Evolutionary conservation across 768 basidiomycete genomes (phyloP), one percentile per base, ranked within the genome.

Genomic region (Russula sp.): DNA sequence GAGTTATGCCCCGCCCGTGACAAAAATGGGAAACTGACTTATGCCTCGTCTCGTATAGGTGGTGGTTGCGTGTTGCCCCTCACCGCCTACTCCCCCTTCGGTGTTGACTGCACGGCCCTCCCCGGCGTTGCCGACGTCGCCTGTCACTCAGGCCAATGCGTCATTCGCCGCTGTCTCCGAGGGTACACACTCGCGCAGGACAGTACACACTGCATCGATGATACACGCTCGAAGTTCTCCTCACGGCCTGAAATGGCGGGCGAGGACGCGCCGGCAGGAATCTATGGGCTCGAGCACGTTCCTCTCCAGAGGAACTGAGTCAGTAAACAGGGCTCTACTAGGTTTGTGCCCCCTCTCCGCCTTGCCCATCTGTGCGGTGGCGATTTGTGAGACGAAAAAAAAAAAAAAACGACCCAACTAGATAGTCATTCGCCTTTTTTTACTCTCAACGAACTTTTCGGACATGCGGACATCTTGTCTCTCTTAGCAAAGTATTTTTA

Each of bases 81-180:
- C 38, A 65, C 69, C n/a, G 67, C 65, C 10, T 63, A 60, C 49
- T 65, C 70, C n/a, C 65, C 68, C n/a, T 51, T 69, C n/a, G 81
- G 82, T 25, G 60, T 69, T 9, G 82, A 83, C 63, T 83, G 82
- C 67, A 79, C 79, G 4, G 74, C 75, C 20, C 73, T 83, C 32
- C 72, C 71, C 2, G 78, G 79, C 13, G 78, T 81, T 34, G 74
- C 75, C 32, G 79, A 80, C 58, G 81, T 83, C 16, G 73, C 79
- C 5, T 83, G 82, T 69, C 53, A 74, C 8, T 55, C 53, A 11
- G 80, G 81, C 5, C 53, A 71, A 20, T 83, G 82, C 66, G 61
- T 72, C 34, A 76, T 82, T 2, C 71, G 72, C 51, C 76, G 76
- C 39, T 83, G 81, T 74, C 73, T 74, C 65, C 68, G 73, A 1